phyloP scores from a whole-genome alignment of 768 basidiomycete species.

The Mycena olivaceomarginata region DNA sequence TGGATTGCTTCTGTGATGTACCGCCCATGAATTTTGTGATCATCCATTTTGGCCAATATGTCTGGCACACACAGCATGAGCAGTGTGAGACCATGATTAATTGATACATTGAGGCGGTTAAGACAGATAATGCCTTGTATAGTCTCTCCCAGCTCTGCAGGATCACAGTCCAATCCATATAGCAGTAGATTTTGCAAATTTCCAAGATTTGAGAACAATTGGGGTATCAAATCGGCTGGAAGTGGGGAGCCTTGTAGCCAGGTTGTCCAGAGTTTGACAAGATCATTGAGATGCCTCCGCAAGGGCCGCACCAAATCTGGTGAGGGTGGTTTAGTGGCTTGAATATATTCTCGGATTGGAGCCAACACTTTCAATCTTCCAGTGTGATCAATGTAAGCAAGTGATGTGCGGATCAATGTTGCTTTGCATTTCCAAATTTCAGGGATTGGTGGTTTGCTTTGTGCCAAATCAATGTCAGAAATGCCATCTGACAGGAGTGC shows the following conservation, averaged over 20 bases:
- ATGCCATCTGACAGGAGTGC: background rate
- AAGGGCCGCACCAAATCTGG: constrained; percentile 4
- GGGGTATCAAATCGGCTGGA: background rate
- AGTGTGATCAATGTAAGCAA: no score
- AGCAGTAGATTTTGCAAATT: background rate
- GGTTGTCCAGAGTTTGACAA: constrained; percentile 2
- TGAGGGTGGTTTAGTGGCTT: background rate
- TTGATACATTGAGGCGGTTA: background rate
- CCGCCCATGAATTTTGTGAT: constrained; percentile 1
- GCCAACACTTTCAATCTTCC: no score
- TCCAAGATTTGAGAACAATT: background rate
- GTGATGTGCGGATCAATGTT: no score
- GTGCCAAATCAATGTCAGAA: background rate
- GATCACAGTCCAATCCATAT: background rate
- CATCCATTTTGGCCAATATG: background rate
- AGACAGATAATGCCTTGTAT: background rate
- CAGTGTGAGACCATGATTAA: background rate
- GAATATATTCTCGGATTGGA: no score
- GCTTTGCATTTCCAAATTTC: no score
- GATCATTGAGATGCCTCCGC: background rate
- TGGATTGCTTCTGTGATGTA: constrained; percentile 14
- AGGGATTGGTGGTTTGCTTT: no score
- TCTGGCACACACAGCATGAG: background rate
- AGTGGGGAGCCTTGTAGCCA: background rate
- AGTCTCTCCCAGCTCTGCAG: background rate